Percentiles rank a stretch among this genome's conserved stretches.
These are phyloP conservation scores for Claviceps fusiformis DNA, from an alignment of 2,329 filamentous ascomycete genomes.

Conservation along the genomic window DNA sequence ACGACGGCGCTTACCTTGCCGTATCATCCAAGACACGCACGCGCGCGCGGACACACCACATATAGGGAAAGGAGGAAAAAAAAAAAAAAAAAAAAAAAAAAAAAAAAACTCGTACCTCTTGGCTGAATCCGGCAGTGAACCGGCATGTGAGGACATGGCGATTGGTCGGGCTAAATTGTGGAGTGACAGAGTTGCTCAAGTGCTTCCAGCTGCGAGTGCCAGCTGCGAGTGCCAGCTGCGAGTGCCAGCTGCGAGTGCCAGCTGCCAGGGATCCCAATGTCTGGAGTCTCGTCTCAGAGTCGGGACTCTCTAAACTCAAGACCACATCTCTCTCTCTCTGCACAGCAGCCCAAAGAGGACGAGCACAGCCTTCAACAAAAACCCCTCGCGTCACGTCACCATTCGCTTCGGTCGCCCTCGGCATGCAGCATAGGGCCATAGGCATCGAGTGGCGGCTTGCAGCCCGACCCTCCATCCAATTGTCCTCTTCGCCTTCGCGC, in stretches of 20 bases:
- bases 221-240: neutral
- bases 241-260: neutral
- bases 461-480: constrained; percentile 7
- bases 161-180: neutral
- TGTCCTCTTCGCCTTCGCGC: constrained; percentile 8
- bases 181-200: neutral
- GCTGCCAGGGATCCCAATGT: neutral
- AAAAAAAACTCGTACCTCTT: neutral
- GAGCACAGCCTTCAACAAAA: neutral
- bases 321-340: neutral
- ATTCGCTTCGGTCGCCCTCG: neutral
- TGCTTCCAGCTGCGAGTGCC: neutral
- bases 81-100: too few relatives aligned
- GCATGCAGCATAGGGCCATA: constrained; percentile 3
- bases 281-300: too few relatives aligned
- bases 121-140: neutral
- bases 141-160: neutral
- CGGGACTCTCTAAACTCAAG: too few relatives aligned
- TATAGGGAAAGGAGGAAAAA: too few relatives aligned
- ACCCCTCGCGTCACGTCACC: neutral
- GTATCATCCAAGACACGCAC: neutral
- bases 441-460: constrained; percentile 7
- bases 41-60: too few relatives aligned
- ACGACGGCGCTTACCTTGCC: neutral
- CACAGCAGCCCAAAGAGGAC: neutral